Conservation (phyloP, 768 basidiomycete genomes). For the Lentinula lateritia region DNA sequence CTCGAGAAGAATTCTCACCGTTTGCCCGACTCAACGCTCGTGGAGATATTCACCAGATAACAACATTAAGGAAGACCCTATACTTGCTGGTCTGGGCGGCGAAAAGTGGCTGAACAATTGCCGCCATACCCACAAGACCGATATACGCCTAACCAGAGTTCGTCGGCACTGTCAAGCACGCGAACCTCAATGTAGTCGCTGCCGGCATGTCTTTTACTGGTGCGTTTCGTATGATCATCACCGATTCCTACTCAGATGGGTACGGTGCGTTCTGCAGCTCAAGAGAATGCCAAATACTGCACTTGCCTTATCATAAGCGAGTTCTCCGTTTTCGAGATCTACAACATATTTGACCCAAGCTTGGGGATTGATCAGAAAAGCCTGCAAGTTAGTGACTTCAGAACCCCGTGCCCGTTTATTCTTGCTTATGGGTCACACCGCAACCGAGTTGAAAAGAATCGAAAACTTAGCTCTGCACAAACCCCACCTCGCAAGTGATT, state of each 20-base stretch:
- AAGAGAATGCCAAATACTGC: no score
- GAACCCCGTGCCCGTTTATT: not conserved
- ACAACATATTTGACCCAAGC: no score
- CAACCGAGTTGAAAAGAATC: not conserved
- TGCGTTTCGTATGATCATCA: not conserved
- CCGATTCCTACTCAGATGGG: no score
- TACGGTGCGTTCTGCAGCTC: no score
- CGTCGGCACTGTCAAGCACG: conserved; percentile 13
- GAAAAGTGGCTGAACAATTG: conserved; percentile 13
- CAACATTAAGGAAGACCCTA: conserved; percentile 6
- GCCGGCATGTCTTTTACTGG: not conserved
- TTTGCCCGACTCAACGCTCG: not conserved
- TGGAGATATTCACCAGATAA: conserved; percentile 4
- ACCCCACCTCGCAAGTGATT: conserved; percentile 10
- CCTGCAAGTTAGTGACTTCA: no score
- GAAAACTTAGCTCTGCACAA: not conserved
- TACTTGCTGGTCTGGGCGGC: conserved; percentile 14
- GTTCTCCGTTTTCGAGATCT: no score
- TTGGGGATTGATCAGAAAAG: no score
- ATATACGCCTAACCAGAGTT: conserved; percentile 11
- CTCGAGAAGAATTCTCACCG: conserved; percentile 15
- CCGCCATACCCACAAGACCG: conserved; percentile 9
- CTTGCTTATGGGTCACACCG: not conserved
- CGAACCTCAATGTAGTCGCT: not conserved
- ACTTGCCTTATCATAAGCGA: no score